Percentiles rank a stretch among this genome's conserved stretches.
Evolutionary conservation across 148 eudicot genomes (phyloP).

Genomic region (Persicaria tinctoria): DNA sequence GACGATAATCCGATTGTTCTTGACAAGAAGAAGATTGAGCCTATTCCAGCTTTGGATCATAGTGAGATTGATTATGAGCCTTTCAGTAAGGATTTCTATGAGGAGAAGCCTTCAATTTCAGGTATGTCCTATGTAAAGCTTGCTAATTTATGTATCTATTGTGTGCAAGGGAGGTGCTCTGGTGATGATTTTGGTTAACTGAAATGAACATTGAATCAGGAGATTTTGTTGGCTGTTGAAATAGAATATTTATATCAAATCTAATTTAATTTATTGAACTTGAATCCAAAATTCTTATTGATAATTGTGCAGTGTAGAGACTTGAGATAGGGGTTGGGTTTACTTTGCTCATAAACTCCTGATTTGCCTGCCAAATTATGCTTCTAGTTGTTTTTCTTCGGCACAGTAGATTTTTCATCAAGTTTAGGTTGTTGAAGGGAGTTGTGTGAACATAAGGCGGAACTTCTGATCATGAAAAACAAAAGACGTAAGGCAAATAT

Average conservation of each 20-base stretch:
- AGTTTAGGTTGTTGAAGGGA: constrained; percentile 1
- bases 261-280: not conserved
- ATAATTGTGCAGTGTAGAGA: not conserved
- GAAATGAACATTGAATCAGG: not conserved
- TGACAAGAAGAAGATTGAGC: constrained; percentile 92
- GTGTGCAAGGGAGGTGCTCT: not conserved
- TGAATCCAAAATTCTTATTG: not conserved
- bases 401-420: not conserved
- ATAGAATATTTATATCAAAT: not conserved
- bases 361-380: not conserved
- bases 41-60: constrained; percentile 83
- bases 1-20: constrained; percentile 86
- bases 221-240: not conserved
- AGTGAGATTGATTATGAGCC: constrained; percentile 60
- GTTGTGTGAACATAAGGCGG: not conserved
- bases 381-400: not conserved
- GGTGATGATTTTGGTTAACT: not conserved
- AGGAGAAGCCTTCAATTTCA: constrained; percentile 80
- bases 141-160: not conserved
- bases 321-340: not conserved
- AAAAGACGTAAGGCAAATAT: too few species aligned
- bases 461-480: not conserved
- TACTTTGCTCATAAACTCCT: not conserved
- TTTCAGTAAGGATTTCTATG: constrained; percentile 87
- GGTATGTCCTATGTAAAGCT: constrained; percentile 28